Conservation (phyloP, 2,329 filamentous ascomycete genomes). For the Akanthomyces uredinophilus region DNA sequence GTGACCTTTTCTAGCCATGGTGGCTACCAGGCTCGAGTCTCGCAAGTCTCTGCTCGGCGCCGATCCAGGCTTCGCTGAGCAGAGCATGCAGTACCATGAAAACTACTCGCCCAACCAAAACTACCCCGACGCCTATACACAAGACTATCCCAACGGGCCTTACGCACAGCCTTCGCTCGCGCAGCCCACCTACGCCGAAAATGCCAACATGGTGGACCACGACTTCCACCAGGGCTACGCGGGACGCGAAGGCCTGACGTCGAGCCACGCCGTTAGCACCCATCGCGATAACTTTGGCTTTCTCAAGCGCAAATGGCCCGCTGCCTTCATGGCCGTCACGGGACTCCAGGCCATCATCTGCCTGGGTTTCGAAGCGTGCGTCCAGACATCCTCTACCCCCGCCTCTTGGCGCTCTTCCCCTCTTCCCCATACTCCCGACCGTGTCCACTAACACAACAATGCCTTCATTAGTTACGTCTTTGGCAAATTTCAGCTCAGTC, state of each 20-base stretch:
- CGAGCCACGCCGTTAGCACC: constrained; percentile 28
- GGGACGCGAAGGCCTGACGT: constrained; percentile 33
- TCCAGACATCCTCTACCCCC: constrained; percentile 19
- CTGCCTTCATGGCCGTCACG: constrained; percentile 72
- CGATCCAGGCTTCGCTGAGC: constrained; percentile 34
- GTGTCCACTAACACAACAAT: constrained; percentile 16
- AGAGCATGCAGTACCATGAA: constrained; percentile 21
- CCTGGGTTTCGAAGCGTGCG: constrained; percentile 81
- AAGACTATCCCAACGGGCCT: constrained; percentile 23
- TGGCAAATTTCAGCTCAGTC: constrained; percentile 69
- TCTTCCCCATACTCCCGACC: not conserved
- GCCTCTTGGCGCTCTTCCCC: not conserved
- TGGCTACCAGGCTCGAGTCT: constrained; percentile 38
- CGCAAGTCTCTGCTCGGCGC: constrained; percentile 36
- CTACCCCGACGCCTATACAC: constrained; percentile 25
- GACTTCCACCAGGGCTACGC: constrained; percentile 33
- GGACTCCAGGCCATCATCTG: constrained; percentile 73
- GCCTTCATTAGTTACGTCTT: constrained; percentile 70
- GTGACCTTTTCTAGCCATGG: constrained; percentile 21
- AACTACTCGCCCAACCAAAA: constrained; percentile 17
- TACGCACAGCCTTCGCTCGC: constrained; percentile 23
- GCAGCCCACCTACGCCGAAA: constrained; percentile 26
- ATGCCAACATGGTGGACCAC: constrained; percentile 23
- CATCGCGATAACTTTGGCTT: constrained; percentile 54
- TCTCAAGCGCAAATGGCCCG: constrained; percentile 82